Conservation (phyloP, 495 filamentous ascomycete genomes). For the Daldinia decipiens region DNA sequence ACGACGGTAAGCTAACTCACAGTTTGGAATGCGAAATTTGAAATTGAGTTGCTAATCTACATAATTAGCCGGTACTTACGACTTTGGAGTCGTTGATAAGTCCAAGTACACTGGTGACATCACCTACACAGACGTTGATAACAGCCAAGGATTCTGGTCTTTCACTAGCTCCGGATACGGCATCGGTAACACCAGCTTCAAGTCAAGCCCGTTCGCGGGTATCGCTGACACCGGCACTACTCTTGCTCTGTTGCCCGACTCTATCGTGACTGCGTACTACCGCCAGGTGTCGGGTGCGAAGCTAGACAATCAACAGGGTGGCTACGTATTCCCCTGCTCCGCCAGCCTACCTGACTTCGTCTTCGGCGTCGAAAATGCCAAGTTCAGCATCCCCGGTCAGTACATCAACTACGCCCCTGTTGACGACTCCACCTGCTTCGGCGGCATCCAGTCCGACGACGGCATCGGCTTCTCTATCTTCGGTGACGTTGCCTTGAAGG, state of each 20-base stretch:
- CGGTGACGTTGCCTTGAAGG: constrained; percentile 81
- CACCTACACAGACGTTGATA: constrained; percentile 68
- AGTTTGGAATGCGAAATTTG: background rate
- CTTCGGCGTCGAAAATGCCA: constrained; percentile 61
- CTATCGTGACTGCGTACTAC: constrained; percentile 71
- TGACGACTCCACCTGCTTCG: constrained; percentile 60
- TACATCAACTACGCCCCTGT: constrained; percentile 65
- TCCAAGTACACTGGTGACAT: constrained; percentile 70
- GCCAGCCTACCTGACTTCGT: constrained; percentile 68
- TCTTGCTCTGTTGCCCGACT: constrained; percentile 67
- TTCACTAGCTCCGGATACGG: constrained; percentile 71
- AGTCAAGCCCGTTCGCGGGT: constrained; percentile 51
- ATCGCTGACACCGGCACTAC: constrained; percentile 76
- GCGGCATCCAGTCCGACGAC: constrained; percentile 69
- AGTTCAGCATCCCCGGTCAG: constrained; percentile 61
- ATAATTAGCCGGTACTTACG: constrained; percentile 66
- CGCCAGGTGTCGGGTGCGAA: constrained; percentile 60
- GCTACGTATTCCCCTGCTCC: constrained; percentile 74
- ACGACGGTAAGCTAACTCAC: constrained; percentile 45
- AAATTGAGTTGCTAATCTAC: constrained; percentile 7
- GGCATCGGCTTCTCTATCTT: constrained; percentile 73
- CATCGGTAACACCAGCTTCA: constrained; percentile 59
- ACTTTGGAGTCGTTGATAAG: constrained; percentile 75
- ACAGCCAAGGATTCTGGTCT: constrained; percentile 72
- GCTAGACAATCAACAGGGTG: constrained; percentile 60